Conservation (phyloP, 495 filamentous ascomycete genomes). For the Lophium mytilinum region DNA sequence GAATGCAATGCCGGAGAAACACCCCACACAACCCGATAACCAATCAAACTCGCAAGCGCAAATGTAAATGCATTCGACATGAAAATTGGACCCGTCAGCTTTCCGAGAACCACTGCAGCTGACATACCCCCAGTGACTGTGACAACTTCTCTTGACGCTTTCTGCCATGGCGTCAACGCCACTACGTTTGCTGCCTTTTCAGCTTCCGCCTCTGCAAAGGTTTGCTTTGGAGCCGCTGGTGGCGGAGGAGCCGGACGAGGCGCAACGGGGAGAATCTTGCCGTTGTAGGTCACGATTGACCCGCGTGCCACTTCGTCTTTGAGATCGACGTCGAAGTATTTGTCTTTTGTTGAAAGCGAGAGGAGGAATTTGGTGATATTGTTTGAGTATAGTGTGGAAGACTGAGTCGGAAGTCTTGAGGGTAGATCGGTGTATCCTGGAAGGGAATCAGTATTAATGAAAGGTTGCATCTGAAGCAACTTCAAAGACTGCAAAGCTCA, state of each 20-base stretch:
- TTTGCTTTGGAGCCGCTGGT: constrained; percentile 40
- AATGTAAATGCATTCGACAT: constrained; percentile 78
- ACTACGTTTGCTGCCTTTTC: constrained; percentile 46
- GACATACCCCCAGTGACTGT: constrained; percentile 66
- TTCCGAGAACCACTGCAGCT: constrained; percentile 61
- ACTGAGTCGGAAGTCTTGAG: constrained; percentile 70
- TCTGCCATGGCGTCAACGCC: constrained; percentile 68
- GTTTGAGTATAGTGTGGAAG: constrained; percentile 76
- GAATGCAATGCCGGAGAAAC: constrained; percentile 69
- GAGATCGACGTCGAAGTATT: constrained; percentile 61
- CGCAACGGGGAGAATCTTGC: constrained; percentile 61
- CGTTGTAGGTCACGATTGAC: constrained; percentile 66
- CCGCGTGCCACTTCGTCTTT: constrained; percentile 73
- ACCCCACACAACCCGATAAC: constrained; percentile 76
- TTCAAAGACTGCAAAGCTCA: neutral
- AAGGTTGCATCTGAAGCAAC: neutral
- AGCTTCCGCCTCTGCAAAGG: constrained; percentile 36
- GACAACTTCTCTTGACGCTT: constrained; percentile 60
- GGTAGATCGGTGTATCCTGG: constrained; percentile 73
- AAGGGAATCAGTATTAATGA: neutral
- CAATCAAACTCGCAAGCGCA: constrained; percentile 67
- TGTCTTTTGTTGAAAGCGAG: constrained; percentile 66
- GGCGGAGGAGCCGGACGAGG: constrained; percentile 65
- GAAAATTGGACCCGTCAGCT: constrained; percentile 66
- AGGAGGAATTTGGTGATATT: constrained; percentile 78